Evolutionary conservation across 2,329 filamentous ascomycete genomes (phyloP).

Genomic region (Cladosporium sp.): DNA sequence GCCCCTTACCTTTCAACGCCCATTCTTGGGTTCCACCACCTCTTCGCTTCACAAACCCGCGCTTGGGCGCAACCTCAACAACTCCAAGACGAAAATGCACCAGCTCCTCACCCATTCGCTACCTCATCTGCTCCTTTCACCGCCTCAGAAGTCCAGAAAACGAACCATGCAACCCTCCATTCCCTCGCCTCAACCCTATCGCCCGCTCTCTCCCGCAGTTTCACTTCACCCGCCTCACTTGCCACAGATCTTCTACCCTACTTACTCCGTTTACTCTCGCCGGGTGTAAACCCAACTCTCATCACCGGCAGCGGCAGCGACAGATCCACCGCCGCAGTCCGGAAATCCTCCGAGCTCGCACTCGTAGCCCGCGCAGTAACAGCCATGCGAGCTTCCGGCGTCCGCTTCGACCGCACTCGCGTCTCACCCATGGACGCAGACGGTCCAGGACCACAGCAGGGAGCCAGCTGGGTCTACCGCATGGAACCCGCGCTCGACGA

Average conservation of each 20-base stretch:
- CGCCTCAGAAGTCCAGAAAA: conserved; percentile 74
- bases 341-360: conserved; percentile 75
- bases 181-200: conserved; percentile 68
- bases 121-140: conserved; percentile 77
- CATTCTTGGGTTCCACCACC: conserved; percentile 80
- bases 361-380: conserved; percentile 77
- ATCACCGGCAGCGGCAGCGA: conserved; percentile 51
- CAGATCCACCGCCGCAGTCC: conserved; percentile 69
- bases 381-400: conserved; percentile 75
- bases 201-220: conserved; percentile 67
- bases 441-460: conserved; percentile 17
- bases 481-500: conserved; percentile 91
- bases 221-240: conserved; percentile 72
- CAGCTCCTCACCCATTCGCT: conserved; percentile 61
- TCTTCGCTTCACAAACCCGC: conserved; percentile 72
- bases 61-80: conserved; percentile 43
- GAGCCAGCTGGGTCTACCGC: conserved; percentile 73
- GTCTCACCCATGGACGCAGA: conserved; percentile 41
- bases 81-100: conserved; percentile 36
- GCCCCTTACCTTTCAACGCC: conserved; percentile 81
- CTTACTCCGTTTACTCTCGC: conserved; percentile 75
- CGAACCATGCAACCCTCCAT: conserved; percentile 69
- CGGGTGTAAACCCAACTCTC: conserved; percentile 85
- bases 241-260: conserved; percentile 81
- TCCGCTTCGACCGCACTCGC: conserved; percentile 69